A percentile compares a stretch with the other conserved stretches of the same genome.
These are phyloP conservation scores for Gnaphalium uliginosum DNA, from an alignment of 129 eudicot genomes.

Conservation along the genomic window DNA sequence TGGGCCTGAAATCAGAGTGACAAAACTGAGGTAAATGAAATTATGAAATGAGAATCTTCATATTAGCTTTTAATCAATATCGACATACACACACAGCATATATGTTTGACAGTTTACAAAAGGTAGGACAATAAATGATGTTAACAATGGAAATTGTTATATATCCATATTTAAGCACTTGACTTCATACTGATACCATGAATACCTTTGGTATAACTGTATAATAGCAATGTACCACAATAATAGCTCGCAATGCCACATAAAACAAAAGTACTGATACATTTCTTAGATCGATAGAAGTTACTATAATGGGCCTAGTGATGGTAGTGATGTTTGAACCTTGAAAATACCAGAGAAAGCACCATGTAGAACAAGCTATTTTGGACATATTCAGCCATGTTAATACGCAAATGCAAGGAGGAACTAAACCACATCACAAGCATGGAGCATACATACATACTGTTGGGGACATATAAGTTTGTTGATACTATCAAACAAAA, in stretches of 20 bases:
- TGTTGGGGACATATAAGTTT: not conserved
- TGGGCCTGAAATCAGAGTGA: slow-evolving; percentile 46
- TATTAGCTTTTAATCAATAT: not conserved
- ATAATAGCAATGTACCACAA: not conserved
- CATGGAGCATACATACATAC: not conserved
- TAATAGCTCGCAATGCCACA: not conserved
- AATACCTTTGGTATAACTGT: not conserved
- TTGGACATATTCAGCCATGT: not conserved
- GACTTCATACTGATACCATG: not conserved
- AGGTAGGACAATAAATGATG: not conserved
- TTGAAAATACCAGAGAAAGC: slow-evolving; percentile 6
- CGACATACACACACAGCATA: not conserved
- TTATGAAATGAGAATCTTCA: not conserved
- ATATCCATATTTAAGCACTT: not conserved
- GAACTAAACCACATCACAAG: not conserved
- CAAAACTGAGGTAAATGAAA: slow-evolving; percentile 9
- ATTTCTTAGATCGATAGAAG: not conserved
- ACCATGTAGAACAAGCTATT: not conserved
- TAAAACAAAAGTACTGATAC: not conserved
- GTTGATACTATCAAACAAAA: not conserved
- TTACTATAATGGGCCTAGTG: slow-evolving; percentile 12
- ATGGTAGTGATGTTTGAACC: not conserved
- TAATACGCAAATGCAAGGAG: slow-evolving; percentile 15
- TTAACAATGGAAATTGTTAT: not conserved
- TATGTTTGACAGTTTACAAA: not conserved